Base-by-base conservation (phyloP, 495 filamentous ascomycete species). In the Tuber indicum region DNA sequence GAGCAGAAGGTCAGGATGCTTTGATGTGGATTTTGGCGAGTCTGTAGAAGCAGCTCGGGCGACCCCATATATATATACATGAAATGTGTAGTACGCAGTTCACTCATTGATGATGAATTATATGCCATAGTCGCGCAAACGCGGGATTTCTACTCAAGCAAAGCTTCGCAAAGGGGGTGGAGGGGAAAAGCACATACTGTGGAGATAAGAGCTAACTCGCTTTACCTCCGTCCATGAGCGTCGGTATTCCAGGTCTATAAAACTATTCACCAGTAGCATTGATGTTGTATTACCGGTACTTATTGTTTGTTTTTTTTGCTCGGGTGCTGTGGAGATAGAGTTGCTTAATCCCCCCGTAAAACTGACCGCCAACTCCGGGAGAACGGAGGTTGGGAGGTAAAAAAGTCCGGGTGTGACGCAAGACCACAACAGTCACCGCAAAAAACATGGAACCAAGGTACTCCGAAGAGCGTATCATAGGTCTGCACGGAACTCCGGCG, bases 371-470 rank as follows among this genome's bases (percentile, higher is more conserved):
- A 19, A 66, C 32, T 66, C 58, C 14, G 12, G 17, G 10, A 62
- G 58, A 17, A 66, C 58, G 58, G 58, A 66, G 32, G 26, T 12
- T 2, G 1, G 90, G 32, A 90, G 89, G 73, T 79, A 89, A 46
- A 76, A 89, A 46, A 76, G 82, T 71, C 85, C 87, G 79, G 85
- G 83, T 78, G 12, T 86, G 39, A 73, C 84, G 42, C 84, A 79
- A 49, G 14, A 84, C 86, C 69, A 71, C 83, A 72, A 74, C 81
- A 26, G 71, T 85, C 73, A 49, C 58, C 9, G 23, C 9, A 10
- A 32, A 62, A 62, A 14, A 14, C 49, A 1, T 52, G 10, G 5
- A 2, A 8, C 32, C 52, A 62, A 26, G 58, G 58, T 66, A 66
- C 16, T 66, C 58, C 58, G 58, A 5, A 36, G 58, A 66, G 32